Evolutionary conservation across 2,329 filamentous ascomycete species (phyloP).

Genomic region (Fusarium subtropicale): DNA sequence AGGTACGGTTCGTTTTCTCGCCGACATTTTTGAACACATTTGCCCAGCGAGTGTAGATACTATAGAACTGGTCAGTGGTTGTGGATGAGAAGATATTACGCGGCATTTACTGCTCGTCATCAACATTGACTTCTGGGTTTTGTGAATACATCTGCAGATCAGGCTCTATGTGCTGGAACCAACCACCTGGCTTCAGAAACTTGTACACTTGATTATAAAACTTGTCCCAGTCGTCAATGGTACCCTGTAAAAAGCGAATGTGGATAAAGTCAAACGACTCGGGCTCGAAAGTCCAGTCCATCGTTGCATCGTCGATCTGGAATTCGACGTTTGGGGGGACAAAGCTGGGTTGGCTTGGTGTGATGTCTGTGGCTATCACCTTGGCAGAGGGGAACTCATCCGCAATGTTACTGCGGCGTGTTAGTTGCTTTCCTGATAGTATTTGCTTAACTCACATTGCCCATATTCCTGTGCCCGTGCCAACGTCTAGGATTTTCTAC

Average conservation of each 20-base stretch:
- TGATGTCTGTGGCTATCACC: conserved; percentile 40
- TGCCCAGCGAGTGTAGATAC: conserved; percentile 39
- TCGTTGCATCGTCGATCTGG: conserved; percentile 52
- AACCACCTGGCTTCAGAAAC: conserved; percentile 41
- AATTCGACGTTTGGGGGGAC: conserved; percentile 53
- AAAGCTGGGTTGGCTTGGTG: conserved; percentile 39
- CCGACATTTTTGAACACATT: conserved; percentile 32
- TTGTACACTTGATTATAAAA: conserved; percentile 36
- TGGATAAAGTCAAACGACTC: conserved; percentile 51
- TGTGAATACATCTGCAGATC: conserved; percentile 38
- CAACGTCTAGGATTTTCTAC: conserved; percentile 38
- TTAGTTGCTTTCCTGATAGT: not conserved
- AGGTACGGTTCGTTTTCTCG: conserved; percentile 27
- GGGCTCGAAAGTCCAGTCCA: conserved; percentile 57
- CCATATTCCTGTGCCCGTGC: conserved; percentile 43
- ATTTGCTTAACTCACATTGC: conserved; percentile 35
- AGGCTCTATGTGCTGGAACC: conserved; percentile 46
- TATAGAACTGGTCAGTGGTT: not conserved
- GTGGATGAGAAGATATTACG: accelerated
- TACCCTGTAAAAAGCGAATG: conserved; percentile 47
- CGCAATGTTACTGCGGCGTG: conserved; percentile 20
- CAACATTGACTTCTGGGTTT: conserved; percentile 11
- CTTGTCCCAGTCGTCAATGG: conserved; percentile 48
- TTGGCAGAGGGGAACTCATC: conserved; percentile 41
- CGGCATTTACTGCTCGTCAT: conserved; percentile 29